Base-by-base conservation (phyloP, 208 protist species). In the Zelonia costaricensis region DNA sequence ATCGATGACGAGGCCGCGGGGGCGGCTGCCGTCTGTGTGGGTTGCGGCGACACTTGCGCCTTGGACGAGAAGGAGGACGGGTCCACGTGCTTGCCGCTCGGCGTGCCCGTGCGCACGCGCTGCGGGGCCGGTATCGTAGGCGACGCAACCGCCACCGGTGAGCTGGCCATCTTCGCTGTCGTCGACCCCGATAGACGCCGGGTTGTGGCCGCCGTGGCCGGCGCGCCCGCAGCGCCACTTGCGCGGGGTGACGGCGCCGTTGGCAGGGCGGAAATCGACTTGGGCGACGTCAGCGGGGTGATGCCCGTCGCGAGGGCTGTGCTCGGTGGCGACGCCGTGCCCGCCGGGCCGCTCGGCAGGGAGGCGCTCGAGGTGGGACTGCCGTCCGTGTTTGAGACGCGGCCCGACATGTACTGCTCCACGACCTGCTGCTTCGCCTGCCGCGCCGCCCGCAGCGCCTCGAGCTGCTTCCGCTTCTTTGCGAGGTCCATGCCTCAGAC, bases 391-490 rank as follows among this genome's bases (percentile, higher is more conserved):
- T 54, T 54, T 4, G 47, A 47, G 39, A 39, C 47, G 8, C 54
- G 64, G 5, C 39, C 28, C 5, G 64, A 51, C 39, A 40, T 59
- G 62, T 73, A 61, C 62, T 83, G 73, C 9, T 77, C 71, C 2
- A 86, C 74, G 1, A 73, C 51, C 10, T 74, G 77, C 53, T 88
- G 70, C 67, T 88, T 87, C 28, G 72, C 73, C 40, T 83, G 64
- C 30, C 85, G 81, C 2, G 78, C 78, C 25, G 75, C 81, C 27
- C 76, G 74, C 40, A 88, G 47, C 38, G 71, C 79, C 63, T 86
- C 78, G 0, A 92, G 68, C 60, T 88, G 74, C 36, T 78, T 73
- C 15, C 76, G 62, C 59, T 88, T 88, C 58, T 86, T 80, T 10
- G 79, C 69, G 13, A 91, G 62, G 68, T 86, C 78, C 84, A 91